Evolutionary conservation across 768 basidiomycete species (phyloP).

Genomic region (Dioszegia aurantiaca): DNA sequence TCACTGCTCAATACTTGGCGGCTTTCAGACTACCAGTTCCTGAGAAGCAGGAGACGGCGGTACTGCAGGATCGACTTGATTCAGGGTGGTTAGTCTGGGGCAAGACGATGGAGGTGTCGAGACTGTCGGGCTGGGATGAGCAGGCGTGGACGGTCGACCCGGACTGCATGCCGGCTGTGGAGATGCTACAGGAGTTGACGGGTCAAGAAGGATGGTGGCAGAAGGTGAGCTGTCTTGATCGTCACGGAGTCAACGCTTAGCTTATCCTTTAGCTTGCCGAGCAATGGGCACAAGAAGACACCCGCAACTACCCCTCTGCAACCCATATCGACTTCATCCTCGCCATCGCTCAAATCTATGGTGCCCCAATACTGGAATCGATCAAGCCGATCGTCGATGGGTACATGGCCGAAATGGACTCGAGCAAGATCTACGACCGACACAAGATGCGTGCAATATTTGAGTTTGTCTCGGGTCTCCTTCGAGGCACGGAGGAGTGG

Average conservation of each 20-base stretch:
- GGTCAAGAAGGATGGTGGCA: constrained; percentile 62
- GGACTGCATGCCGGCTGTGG: constrained; percentile 59
- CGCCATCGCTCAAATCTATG: constrained; percentile 69
- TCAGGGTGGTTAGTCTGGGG: constrained; percentile 80
- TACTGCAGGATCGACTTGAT: constrained; percentile 62
- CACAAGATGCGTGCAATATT: constrained; percentile 84
- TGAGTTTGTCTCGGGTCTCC: constrained; percentile 71
- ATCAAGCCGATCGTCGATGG: constrained; percentile 63
- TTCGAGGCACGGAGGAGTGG: constrained; percentile 88
- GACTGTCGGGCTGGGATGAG: constrained; percentile 46
- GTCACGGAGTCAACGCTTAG: neutral
- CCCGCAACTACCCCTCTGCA: constrained; percentile 54
- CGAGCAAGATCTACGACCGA: constrained; percentile 53
- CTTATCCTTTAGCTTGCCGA: constrained; percentile 56
- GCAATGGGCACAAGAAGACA: constrained; percentile 80
- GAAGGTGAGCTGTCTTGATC: constrained; percentile 15
- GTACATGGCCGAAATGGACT: constrained; percentile 61
- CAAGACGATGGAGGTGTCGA: constrained; percentile 57
- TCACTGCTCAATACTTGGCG: constrained; percentile 61
- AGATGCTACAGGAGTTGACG: constrained; percentile 58
- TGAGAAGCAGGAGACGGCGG: constrained; percentile 27
- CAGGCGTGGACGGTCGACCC: constrained; percentile 57
- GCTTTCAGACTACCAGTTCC: constrained; percentile 60
- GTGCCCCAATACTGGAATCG: constrained; percentile 65
- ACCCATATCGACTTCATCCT: constrained; percentile 51